Evolutionary conservation across 1,284 basidiomycete species (phyloP).

Genomic region (Somion occarium): DNA sequence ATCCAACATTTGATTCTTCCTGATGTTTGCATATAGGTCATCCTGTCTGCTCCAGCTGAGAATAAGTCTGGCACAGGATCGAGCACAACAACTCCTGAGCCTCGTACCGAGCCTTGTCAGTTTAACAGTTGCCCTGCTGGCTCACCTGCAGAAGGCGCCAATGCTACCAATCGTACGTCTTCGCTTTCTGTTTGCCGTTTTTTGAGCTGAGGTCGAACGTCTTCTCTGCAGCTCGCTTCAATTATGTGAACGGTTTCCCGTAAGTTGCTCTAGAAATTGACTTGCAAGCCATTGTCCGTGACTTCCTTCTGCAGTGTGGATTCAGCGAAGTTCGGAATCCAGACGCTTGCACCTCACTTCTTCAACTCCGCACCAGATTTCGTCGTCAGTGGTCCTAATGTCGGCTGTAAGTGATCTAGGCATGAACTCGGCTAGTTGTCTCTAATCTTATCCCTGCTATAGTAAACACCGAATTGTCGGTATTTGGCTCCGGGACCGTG

Average conservation of each 20-base stretch:
- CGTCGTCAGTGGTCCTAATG: slow-evolving; percentile 44
- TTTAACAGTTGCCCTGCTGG: slow-evolving; percentile 5
- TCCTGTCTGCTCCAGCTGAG: slow-evolving; percentile 37
- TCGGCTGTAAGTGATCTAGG: slow-evolving; percentile 34
- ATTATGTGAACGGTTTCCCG: slow-evolving; percentile 28
- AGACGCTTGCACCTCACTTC: slow-evolving; percentile 39
- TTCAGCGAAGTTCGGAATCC: slow-evolving; percentile 40
- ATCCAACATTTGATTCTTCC: background rate
- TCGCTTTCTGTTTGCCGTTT: background rate
- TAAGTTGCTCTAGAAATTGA: slow-evolving; percentile 10
- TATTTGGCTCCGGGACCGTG: slow-evolving; percentile 39
- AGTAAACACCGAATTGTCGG: slow-evolving; percentile 24
- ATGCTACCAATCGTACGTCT: slow-evolving; percentile 3
- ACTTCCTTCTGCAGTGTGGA: slow-evolving; percentile 31
- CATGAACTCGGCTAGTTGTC: background rate
- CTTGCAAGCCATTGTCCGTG: background rate
- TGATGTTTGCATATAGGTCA: slow-evolving; percentile 24
- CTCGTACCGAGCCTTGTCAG: slow-evolving; percentile 16
- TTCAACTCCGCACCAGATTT: slow-evolving; percentile 41
- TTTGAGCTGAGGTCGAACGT: background rate
- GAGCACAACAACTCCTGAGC: slow-evolving; percentile 17
- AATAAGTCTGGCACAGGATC: slow-evolving; percentile 41
- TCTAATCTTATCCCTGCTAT: background rate
- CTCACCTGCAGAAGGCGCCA: background rate
- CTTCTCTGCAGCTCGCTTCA: slow-evolving; percentile 24